phyloP scores from a whole-genome alignment of 331 rosid species.

The Pyracantha coccinea region DNA sequence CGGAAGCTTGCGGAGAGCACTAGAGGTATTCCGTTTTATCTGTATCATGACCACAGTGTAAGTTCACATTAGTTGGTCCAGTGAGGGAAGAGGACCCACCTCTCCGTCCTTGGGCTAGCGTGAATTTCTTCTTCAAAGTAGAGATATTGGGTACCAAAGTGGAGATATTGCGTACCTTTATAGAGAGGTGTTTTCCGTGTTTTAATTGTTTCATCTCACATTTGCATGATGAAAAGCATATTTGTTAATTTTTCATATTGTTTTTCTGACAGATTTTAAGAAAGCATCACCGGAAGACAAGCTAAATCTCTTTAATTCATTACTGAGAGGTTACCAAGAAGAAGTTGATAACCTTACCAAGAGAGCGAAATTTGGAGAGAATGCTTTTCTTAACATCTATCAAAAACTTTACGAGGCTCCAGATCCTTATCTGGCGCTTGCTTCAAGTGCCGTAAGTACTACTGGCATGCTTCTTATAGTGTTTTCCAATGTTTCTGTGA shows the following conservation, averaged over 20 bases:
- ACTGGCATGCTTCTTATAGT: conserved; percentile 13
- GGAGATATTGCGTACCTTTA: not conserved
- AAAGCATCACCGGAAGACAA: conserved; percentile 82
- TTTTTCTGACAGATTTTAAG: conserved; percentile 60
- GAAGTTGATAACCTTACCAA: conserved; percentile 95
- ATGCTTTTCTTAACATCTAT: conserved; percentile 94
- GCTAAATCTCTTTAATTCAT: conserved; percentile 56
- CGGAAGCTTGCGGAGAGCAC: conserved; percentile 98
- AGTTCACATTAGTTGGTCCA: not conserved
- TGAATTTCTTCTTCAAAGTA: not conserved
- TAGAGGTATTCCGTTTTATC: conserved; percentile 43
- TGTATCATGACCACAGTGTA: not conserved
- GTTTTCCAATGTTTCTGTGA: not conserved
- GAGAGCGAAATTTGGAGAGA: conserved; percentile 96
- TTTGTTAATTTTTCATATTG: not conserved
- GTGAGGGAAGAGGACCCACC: not conserved
- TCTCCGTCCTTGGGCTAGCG: not conserved
- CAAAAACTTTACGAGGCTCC: conserved; percentile 97
- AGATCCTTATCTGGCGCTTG: conserved; percentile 92
- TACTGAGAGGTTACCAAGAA: conserved; percentile 90
- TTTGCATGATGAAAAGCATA: not conserved
- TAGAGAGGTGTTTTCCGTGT: not conserved
- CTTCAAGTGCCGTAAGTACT: conserved; percentile 79
- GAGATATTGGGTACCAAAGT: not conserved
- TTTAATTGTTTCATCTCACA: not conserved